Evolutionary conservation across 371 early-diverging fungal species (phyloP), one percentile per base, ranked within the genome.

Genomic region (Mortierella sp.): DNA sequence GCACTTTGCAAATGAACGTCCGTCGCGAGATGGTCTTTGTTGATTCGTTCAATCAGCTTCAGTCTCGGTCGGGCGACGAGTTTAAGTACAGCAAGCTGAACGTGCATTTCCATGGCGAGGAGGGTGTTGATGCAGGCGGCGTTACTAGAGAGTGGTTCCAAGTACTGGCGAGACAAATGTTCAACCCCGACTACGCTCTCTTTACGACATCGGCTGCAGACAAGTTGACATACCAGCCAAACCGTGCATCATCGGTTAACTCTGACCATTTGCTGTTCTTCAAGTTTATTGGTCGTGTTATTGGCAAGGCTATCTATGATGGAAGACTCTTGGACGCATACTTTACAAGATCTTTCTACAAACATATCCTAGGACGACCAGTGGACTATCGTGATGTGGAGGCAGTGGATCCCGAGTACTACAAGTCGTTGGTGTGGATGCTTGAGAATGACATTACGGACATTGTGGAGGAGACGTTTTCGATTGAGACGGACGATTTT

Each of bases 111-210:
- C 89, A 94, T 69, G 96, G 96, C 26, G 99, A 99, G 87, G 98
- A 98, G 78, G 99, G 99, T 62, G 94, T 99, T 1, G 99, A 99
- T 90, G 98, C 95, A 32, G 99, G 99, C 43, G 99, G 99, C 62
- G 95, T 99, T 20, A 96, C 98, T 5, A 93, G 99, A 70, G 99
- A 99, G 87, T 99, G 99, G 99, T 98, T 97, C 91, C 93, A 94
- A 62, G 97, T 95, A 11, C 89, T 99, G 6, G 94, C 98, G 10
- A 89, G 97, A 62, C 97, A 98, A 83, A 98, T 99, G 97, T 97
- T 99, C 87, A 97, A 99, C 85, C 99, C 99, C 12, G 94, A 98
- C 85, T 98, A 98, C 81, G 99, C 98, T 8, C 88, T 99, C 59
- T 99, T 99, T 89, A 94, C 92, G 77, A 95, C 96, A 5, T 96